phyloP scores from a whole-genome alignment of 139 green algal genomes.

The Axilococcus clingmanii region DNA sequence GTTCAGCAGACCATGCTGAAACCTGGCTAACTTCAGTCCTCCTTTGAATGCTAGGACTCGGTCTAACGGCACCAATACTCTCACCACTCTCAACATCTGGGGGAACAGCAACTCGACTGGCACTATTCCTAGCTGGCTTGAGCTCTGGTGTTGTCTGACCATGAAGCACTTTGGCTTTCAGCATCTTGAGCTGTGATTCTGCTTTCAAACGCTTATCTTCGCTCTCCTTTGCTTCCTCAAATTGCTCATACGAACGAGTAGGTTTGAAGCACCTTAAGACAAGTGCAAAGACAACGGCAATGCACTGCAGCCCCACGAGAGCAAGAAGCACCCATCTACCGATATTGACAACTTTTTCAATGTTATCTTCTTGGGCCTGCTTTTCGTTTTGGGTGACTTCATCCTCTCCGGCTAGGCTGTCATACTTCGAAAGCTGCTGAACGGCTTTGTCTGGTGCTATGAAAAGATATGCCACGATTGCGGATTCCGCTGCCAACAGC shows the following conservation, averaged over 20 bases:
- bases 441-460: constrained; percentile 16
- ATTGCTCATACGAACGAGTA: constrained; percentile 6
- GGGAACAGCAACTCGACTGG: too few relatives aligned
- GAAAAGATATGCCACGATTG: constrained; percentile 21
- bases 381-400: background rate
- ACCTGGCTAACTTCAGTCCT: too few relatives aligned
- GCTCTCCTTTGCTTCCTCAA: constrained; percentile 10
- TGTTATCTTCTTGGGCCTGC: background rate
- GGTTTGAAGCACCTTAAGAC: constrained; percentile 1
- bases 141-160: too few relatives aligned
- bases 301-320: constrained; percentile 12
- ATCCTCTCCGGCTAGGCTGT: too few relatives aligned
- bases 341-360: constrained; percentile 6
- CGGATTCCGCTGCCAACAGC: constrained; percentile 6
- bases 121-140: too few relatives aligned
- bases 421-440: too few relatives aligned
- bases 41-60: too few relatives aligned
- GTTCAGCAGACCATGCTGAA: too few relatives aligned
- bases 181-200: too few relatives aligned
- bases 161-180: too few relatives aligned
- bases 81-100: too few relatives aligned
- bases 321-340: constrained; percentile 23
- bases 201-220: background rate
- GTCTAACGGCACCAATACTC: too few relatives aligned
- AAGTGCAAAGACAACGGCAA: constrained; percentile 11